A percentile compares a stretch with the other conserved stretches of the same genome.
Conservation (phyloP, 768 basidiomycete genomes). For the Phaeolepiota aurea region DNA sequence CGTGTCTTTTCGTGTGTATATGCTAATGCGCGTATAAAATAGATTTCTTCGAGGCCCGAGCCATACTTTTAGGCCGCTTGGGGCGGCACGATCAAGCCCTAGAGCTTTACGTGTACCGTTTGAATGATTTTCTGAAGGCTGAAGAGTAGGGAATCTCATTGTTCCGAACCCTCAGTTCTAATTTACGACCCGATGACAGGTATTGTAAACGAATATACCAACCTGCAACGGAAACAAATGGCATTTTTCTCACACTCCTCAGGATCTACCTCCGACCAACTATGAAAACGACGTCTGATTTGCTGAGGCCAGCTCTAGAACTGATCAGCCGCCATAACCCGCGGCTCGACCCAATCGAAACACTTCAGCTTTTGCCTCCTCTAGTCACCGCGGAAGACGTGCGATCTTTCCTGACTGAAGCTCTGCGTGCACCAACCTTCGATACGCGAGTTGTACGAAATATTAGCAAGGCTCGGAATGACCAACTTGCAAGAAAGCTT, state of each 20-base stretch:
- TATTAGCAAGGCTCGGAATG: constrained; percentile 66
- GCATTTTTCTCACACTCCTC: constrained; percentile 79
- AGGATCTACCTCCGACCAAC: constrained; percentile 81
- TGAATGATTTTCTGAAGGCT: constrained; percentile 78
- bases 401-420: constrained; percentile 66
- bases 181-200: constrained; percentile 28
- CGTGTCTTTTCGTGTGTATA: not conserved
- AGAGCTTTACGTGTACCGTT: constrained; percentile 87
- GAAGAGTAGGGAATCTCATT: constrained; percentile 62
- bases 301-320: constrained; percentile 79
- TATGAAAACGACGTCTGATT: constrained; percentile 36
- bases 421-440: constrained; percentile 56
- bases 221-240: constrained; percentile 40
- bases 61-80: constrained; percentile 82
- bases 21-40: constrained; percentile 1
- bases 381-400: constrained; percentile 81
- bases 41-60: constrained; percentile 90
- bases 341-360: constrained; percentile 74
- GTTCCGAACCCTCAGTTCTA: constrained; percentile 1
- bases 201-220: constrained; percentile 85
- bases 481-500: constrained; percentile 65
- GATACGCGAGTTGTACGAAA: constrained; percentile 63
- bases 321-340: constrained; percentile 81
- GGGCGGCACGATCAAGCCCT: constrained; percentile 90
- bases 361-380: constrained; percentile 82